Percentiles rank a stretch among this genome's conserved stretches.
These are phyloP conservation scores for Solioccasus polychromus DNA, from an alignment of 768 basidiomycete species.

Conservation along the genomic window DNA sequence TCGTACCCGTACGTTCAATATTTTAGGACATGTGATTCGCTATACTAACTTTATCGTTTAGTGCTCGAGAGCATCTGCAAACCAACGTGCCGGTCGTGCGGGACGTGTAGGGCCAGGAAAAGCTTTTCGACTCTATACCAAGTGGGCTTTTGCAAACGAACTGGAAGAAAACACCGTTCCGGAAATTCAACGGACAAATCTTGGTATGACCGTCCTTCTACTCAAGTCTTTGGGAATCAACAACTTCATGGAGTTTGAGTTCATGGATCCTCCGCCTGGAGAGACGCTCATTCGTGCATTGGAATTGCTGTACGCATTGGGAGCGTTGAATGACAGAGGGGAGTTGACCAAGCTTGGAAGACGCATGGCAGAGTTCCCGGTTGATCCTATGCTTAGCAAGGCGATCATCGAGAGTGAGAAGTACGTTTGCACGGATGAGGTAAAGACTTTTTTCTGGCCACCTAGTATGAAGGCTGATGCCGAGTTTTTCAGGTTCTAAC, in stretches of 20 bases:
- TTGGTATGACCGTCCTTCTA: slow-evolving; percentile 91
- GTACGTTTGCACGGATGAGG: slow-evolving; percentile 95
- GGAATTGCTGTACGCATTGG: slow-evolving; percentile 91
- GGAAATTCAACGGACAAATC: slow-evolving; percentile 98
- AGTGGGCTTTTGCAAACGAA: slow-evolving; percentile 97
- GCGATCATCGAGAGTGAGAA: slow-evolving; percentile 94
- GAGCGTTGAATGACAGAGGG: slow-evolving; percentile 93
- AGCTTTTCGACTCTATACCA: slow-evolving; percentile 97
- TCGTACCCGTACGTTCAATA: slow-evolving; percentile 70
- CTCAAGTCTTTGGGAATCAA: slow-evolving; percentile 98
- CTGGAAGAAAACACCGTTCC: slow-evolving; percentile 96
- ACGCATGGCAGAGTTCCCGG: slow-evolving; percentile 98
- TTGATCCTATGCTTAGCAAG: slow-evolving; percentile 97
- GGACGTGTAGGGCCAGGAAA: slow-evolving; percentile 98
- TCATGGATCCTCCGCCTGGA: slow-evolving; percentile 96
- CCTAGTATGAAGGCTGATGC: not conserved
- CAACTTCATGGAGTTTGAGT: slow-evolving; percentile 97
- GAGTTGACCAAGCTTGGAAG: slow-evolving; percentile 97
- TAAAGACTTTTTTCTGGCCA: slow-evolving; percentile 32
- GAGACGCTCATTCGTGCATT: slow-evolving; percentile 96
- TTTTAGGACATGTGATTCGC: not conserved
- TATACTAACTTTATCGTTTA: slow-evolving; percentile 26
- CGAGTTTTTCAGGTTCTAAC: slow-evolving; percentile 68
- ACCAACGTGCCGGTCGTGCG: slow-evolving; percentile 94
- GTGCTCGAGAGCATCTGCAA: slow-evolving; percentile 97